phyloP scores from a whole-genome alignment of 2,329 filamentous ascomycete genomes.

The Dactylellina drechsleri region DNA sequence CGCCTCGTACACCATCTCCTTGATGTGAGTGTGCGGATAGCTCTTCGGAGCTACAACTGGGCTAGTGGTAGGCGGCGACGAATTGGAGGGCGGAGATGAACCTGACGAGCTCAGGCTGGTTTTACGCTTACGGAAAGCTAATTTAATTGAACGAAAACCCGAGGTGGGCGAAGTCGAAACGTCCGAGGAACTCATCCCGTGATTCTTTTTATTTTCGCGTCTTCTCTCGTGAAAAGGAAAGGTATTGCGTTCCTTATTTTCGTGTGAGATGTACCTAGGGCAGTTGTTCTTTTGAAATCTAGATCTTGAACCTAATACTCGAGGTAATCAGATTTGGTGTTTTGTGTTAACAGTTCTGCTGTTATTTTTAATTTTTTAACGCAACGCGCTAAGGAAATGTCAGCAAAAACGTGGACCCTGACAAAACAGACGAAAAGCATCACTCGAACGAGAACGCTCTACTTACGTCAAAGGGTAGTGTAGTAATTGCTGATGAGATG shows the following conservation, averaged over 20 bases:
- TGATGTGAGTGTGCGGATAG: conserved; percentile 49
- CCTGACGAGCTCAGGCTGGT: conserved; percentile 27
- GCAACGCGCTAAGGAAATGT: conserved; percentile 8
- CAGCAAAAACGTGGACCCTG: conserved; percentile 31
- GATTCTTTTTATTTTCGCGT: not conserved
- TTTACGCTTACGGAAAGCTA: conserved; percentile 44
- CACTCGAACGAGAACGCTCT: not conserved
- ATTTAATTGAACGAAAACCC: conserved; percentile 47
- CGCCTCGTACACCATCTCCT: conserved; percentile 52
- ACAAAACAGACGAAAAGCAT: not conserved
- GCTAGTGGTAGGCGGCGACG: not conserved
- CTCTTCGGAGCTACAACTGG: conserved; percentile 25
- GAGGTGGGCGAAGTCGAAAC: conserved; percentile 22
- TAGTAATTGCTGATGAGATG: not conserved
- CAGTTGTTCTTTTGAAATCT: not conserved
- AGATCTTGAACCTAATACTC: not conserved
- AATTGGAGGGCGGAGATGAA: conserved; percentile 19
- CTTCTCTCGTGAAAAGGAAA: not conserved
- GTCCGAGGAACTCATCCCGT: conserved; percentile 27
- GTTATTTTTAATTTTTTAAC: conserved; percentile 8
- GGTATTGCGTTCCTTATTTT: not conserved
- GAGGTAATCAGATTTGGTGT: conserved; percentile 6
- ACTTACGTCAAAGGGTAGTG: conserved; percentile 8
- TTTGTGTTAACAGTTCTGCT: not conserved
- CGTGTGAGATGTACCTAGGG: too few species aligned